Evolutionary conservation across 345 rosid genomes (phyloP).

Genomic region (Ceriops zippeliana): DNA sequence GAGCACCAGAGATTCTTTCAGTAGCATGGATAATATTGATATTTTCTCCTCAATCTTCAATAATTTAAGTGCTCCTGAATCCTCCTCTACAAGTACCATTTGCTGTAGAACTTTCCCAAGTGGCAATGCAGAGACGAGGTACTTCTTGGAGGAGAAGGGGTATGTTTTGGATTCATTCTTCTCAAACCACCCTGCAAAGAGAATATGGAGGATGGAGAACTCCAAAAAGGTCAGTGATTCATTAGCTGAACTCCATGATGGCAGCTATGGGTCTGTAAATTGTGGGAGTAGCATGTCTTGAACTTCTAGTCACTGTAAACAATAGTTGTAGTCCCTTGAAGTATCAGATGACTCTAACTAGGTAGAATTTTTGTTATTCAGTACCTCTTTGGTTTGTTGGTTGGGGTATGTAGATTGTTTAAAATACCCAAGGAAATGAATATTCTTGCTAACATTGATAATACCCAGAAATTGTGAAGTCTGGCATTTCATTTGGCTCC

Average conservation of each 20-base stretch:
- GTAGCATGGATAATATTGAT: conserved; percentile 63
- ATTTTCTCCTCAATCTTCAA: conserved; percentile 52
- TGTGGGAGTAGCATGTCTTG: conserved; percentile 39
- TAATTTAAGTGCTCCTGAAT: conserved; percentile 37
- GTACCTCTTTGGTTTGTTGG: conserved; percentile 22
- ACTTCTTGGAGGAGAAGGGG: conserved; percentile 43
- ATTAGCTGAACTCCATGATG: conserved; percentile 19
- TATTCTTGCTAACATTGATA: conserved; percentile 11
- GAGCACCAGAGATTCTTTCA: conserved; percentile 82
- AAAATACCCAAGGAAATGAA: conserved; percentile 16
- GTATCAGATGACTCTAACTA: conserved; percentile 21
- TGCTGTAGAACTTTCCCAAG: conserved; percentile 58
- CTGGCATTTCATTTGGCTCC: conserved; percentile 7
- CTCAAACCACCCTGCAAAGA: conserved; percentile 23
- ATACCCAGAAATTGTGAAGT: conserved; percentile 20
- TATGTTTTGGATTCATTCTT: conserved; percentile 36
- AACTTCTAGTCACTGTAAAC: conserved; percentile 37
- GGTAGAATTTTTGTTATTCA: conserved; percentile 6
- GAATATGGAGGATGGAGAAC: conserved; percentile 20
- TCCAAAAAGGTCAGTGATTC: conserved; percentile 25
- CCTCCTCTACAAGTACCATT: conserved; percentile 40
- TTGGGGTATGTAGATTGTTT: conserved; percentile 26
- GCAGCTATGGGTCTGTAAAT: conserved; percentile 39
- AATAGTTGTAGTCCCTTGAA: conserved; percentile 24
- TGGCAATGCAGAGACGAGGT: conserved; percentile 48